These are phyloP conservation scores for Sesbania bispinosa DNA, from an alignment of 306 rosid genomes.

Conservation along the genomic window DNA sequence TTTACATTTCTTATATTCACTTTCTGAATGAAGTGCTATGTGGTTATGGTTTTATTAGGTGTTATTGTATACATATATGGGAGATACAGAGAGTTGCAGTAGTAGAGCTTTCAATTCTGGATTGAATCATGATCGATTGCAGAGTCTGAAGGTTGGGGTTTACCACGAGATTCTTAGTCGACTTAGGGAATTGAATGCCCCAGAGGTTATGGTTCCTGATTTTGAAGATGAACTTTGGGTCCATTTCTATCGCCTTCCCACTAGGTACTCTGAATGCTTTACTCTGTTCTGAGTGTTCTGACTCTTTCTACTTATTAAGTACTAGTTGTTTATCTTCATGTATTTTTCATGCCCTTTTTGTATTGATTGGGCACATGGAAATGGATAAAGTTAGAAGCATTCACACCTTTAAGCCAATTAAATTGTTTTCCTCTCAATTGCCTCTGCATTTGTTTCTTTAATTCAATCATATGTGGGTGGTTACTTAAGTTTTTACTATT, in stretches of 20 bases:
- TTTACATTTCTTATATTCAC: neutral
- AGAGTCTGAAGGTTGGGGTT: slow-evolving; percentile 47
- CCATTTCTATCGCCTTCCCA: slow-evolving; percentile 70
- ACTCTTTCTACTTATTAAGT: no score
- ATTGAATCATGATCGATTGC: slow-evolving; percentile 30
- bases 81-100: slow-evolving; percentile 65
- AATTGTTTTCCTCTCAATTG: no score
- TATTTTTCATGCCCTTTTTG: no score
- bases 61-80: no score
- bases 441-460: no score
- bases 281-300: no score
- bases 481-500: no score
- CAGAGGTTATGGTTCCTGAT: slow-evolving; percentile 50
- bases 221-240: slow-evolving; percentile 79
- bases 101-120: slow-evolving; percentile 41
- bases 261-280: slow-evolving; percentile 35
- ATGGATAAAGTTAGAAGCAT: no score
- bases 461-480: no score
- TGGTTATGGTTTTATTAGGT: neutral
- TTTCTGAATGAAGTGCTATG: neutral
- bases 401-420: no score
- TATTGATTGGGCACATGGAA: no score
- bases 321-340: no score
- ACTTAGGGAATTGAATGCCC: slow-evolving; percentile 50
- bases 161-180: slow-evolving; percentile 55